Percentiles rank a stretch among this genome's conserved stretches.
Evolutionary conservation across 768 basidiomycete species (phyloP).

Genomic region (Pulveroboletus sp.): DNA sequence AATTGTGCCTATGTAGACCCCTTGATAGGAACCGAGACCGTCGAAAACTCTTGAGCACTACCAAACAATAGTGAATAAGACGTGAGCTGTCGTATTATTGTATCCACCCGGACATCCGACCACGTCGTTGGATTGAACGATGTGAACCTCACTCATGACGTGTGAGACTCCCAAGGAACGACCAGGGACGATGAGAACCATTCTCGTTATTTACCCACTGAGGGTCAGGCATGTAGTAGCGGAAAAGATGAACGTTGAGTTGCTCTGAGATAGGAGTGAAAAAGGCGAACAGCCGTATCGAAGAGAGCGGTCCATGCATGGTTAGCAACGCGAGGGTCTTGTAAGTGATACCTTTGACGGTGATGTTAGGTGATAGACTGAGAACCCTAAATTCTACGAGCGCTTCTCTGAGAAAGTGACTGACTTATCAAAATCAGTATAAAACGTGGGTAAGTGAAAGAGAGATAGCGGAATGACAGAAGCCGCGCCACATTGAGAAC

Average conservation of each 20-base stretch:
- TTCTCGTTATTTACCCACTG: constrained; percentile 9
- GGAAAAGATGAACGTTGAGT: not conserved
- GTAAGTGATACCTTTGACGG: constrained; percentile 31
- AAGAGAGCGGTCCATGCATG: constrained; percentile 28
- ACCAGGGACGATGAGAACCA: constrained; percentile 59
- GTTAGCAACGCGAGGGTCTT: constrained; percentile 25
- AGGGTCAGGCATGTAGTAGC: constrained; percentile 11
- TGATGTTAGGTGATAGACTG: constrained; percentile 39
- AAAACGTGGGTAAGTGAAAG: no score
- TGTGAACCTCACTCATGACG: constrained; percentile 38
- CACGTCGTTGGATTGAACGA: constrained; percentile 34
- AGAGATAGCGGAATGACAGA: no score
- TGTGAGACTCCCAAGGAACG: constrained; percentile 44
- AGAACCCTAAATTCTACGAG: constrained; percentile 47
- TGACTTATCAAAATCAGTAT: constrained; percentile 6
- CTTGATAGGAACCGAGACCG: no score
- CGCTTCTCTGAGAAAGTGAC: constrained; percentile 47
- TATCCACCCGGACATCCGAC: constrained; percentile 39
- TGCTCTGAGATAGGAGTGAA: not conserved
- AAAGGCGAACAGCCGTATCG: constrained; percentile 9
- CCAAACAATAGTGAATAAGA: not conserved
- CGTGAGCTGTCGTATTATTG: not conserved
- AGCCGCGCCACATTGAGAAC: no score
- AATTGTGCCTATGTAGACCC: no score
- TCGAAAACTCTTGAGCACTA: no score